These are phyloP conservation scores for Pythium pectinolyticum DNA, from an alignment of 352 stramenopile species.

Conservation along the genomic window DNA sequence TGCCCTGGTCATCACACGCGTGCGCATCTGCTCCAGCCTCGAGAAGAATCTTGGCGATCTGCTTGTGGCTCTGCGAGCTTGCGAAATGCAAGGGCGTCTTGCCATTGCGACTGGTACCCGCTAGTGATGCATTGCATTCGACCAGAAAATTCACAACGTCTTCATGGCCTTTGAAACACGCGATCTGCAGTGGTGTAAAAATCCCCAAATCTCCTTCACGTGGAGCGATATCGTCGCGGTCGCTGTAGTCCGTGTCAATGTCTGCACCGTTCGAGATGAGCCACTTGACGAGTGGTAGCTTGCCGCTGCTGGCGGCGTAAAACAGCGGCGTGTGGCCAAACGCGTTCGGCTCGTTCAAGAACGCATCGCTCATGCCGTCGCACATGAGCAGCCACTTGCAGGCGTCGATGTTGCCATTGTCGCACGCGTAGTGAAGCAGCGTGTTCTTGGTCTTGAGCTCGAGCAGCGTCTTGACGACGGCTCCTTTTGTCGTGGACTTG, in stretches of 20 bases:
- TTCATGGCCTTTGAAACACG: constrained; percentile 71
- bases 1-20: constrained; percentile 55
- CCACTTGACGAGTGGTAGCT: constrained; percentile 80
- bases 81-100: constrained; percentile 77
- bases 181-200: constrained; percentile 81
- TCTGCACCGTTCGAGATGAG: constrained; percentile 81
- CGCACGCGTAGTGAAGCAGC: constrained; percentile 76
- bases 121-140: constrained; percentile 79
- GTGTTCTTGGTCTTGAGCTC: constrained; percentile 74
- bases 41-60: constrained; percentile 64
- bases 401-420: constrained; percentile 79
- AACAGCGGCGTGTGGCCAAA: constrained; percentile 81
- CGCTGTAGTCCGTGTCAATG: constrained; percentile 82
- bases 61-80: constrained; percentile 54
- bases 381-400: constrained; percentile 84
- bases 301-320: constrained; percentile 72
- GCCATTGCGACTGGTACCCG: constrained; percentile 61
- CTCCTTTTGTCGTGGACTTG: constrained; percentile 5
- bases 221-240: constrained; percentile 44
- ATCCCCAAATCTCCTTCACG: constrained; percentile 62
- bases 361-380: constrained; percentile 50
- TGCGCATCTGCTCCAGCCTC: constrained; percentile 71
- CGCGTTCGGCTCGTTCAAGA: constrained; percentile 74
- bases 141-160: constrained; percentile 74
- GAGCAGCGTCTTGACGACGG: constrained; percentile 41